phyloP scores from a whole-genome alignment of 768 basidiomycete species.

The Auriscalpium microsporum region DNA sequence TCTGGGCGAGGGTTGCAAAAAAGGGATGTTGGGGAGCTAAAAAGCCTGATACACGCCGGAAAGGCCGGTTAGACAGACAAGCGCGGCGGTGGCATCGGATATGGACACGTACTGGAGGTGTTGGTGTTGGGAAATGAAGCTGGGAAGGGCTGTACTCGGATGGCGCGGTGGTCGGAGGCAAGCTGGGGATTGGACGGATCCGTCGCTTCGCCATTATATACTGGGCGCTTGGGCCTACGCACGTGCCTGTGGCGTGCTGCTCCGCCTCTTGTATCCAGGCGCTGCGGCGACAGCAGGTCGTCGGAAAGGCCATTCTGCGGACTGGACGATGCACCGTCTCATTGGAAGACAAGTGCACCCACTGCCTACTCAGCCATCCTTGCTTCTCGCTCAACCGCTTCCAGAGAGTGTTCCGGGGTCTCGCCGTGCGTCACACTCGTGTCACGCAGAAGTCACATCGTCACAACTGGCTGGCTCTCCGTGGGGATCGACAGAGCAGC shows the following conservation, averaged over 20 bases:
- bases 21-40: not conserved
- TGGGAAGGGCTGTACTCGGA: not conserved
- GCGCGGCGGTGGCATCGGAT: not conserved
- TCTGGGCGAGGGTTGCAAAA: slow-evolving; percentile 15
- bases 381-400: no score
- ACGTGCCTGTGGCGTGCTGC: not conserved
- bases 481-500: no score
- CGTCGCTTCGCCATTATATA: slow-evolving; percentile 8
- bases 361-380: no score
- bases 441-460: not conserved
- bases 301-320: no score
- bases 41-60: not conserved
- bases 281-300: no score
- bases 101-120: not conserved
- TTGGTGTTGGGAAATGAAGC: not conserved
- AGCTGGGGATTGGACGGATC: not conserved
- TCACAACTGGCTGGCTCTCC: not conserved
- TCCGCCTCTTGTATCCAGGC: no score
- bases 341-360: no score
- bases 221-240: not conserved
- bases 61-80: not conserved
- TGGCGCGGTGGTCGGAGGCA: slow-evolving; percentile 15
- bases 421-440: not conserved
- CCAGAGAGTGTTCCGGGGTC: no score
- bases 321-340: no score